These are phyloP conservation scores for Poteriospumella lacustris DNA, from an alignment of 108 stramenopile species.

Conservation along the genomic window DNA sequence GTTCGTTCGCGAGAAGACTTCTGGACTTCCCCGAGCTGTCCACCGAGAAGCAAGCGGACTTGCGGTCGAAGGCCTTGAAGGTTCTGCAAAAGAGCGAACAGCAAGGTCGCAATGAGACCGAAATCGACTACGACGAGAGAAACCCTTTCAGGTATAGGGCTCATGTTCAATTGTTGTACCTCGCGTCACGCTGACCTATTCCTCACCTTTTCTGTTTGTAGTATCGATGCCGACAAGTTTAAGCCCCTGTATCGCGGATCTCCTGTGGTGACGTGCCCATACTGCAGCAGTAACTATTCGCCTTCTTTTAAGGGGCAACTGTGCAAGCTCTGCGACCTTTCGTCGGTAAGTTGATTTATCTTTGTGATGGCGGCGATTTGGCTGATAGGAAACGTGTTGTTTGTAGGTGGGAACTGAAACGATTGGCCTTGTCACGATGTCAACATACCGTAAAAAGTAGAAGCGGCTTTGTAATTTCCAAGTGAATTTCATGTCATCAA, in stretches of 20 bases:
- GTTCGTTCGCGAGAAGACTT: conserved; percentile 89
- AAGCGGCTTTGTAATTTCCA: too few relatives aligned
- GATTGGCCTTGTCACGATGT: too few relatives aligned
- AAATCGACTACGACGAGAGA: conserved; percentile 89
- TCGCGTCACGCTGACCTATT: background rate
- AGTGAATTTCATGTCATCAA: too few relatives aligned
- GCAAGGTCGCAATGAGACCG: conserved; percentile 91
- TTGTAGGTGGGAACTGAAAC: too few relatives aligned
- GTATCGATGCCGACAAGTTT: conserved; percentile 76
- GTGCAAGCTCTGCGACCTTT: conserved; percentile 79
- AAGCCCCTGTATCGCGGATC: conserved; percentile 79
- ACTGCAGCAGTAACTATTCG: conserved; percentile 72
- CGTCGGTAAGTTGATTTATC: conserved; percentile 79
- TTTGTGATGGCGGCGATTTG: too few relatives aligned
- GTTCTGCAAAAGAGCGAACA: conserved; percentile 93
- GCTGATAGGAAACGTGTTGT: too few relatives aligned
- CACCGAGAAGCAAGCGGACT: conserved; percentile 82
- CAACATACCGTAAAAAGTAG: too few relatives aligned
- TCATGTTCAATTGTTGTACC: too few relatives aligned
- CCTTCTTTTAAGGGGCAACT: conserved; percentile 63
- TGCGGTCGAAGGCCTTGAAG: conserved; percentile 83
- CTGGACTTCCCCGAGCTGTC: conserved; percentile 91
- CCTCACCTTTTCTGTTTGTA: background rate
- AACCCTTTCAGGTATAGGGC: conserved; percentile 80
- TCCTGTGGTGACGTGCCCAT: conserved; percentile 68